Conservation (phyloP, 306 rosid genomes). For the Potentilla sterilis region DNA sequence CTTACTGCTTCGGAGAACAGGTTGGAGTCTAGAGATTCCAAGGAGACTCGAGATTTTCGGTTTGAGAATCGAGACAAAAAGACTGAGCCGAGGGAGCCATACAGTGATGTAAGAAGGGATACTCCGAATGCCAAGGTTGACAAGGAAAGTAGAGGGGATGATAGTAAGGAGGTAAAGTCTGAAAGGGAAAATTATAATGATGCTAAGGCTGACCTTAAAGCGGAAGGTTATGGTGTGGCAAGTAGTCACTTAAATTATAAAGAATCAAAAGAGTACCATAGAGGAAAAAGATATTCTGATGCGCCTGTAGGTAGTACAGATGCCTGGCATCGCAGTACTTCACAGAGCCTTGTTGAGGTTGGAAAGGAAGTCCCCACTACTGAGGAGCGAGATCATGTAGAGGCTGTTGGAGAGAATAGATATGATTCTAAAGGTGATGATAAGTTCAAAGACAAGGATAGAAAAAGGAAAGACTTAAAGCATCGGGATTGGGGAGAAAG, state of each 20-base stretch:
- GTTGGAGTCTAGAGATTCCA: slow-evolving; percentile 61
- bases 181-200: slow-evolving; percentile 67
- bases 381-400: slow-evolving; percentile 63
- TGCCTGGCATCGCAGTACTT: slow-evolving; percentile 56
- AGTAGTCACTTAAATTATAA: slow-evolving; percentile 66
- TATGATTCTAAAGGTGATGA: slow-evolving; percentile 79
- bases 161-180: slow-evolving; percentile 58
- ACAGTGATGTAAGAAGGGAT: slow-evolving; percentile 63
- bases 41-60: slow-evolving; percentile 59
- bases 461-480: slow-evolving; percentile 77
- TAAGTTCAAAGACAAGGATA: slow-evolving; percentile 75
- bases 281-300: slow-evolving; percentile 67
- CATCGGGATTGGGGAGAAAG: slow-evolving; percentile 83
- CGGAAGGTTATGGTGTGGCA: slow-evolving; percentile 46
- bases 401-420: slow-evolving; percentile 82
- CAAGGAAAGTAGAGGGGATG: slow-evolving; percentile 73
- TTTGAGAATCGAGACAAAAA: slow-evolving; percentile 76
- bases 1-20: slow-evolving; percentile 49
- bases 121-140: slow-evolving; percentile 62
- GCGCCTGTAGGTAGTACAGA: slow-evolving; percentile 53
- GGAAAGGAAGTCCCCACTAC: slow-evolving; percentile 53
- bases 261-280: slow-evolving; percentile 72
- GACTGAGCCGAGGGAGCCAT: slow-evolving; percentile 60
- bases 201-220: slow-evolving; percentile 52
- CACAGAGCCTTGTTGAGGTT: slow-evolving; percentile 51